These are phyloP conservation scores for Gastrodia elata DNA, from an alignment of 106 monocot genomes.

Conservation along the genomic window DNA sequence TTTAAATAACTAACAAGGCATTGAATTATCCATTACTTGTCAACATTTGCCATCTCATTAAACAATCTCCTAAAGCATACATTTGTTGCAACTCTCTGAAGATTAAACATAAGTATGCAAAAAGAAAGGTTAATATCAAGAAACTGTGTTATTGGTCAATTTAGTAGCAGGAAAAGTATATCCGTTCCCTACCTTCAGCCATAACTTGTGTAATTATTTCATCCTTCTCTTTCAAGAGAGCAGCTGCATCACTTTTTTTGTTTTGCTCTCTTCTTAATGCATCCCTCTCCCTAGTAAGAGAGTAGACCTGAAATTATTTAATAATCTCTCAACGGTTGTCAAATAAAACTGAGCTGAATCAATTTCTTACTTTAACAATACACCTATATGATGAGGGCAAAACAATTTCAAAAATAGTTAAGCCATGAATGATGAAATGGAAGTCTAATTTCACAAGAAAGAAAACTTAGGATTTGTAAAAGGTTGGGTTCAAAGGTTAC, in stretches of 20 bases:
- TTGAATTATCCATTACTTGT: background rate
- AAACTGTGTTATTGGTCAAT: background rate
- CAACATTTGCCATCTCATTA: background rate
- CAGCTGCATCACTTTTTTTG: conserved; percentile 82
- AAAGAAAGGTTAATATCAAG: background rate
- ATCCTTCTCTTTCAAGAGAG: conserved; percentile 98
- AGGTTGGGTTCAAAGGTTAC: background rate
- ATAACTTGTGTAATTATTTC: conserved; percentile 98
- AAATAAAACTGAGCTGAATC: background rate
- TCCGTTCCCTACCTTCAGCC: conserved; percentile 75
- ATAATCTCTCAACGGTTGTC: conserved; percentile 4
- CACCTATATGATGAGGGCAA: background rate
- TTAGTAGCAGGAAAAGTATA: background rate
- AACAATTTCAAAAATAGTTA: background rate
- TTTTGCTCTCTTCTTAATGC: conserved; percentile 90
- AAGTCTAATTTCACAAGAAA: background rate
- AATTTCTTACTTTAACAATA: background rate
- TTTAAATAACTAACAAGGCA: background rate
- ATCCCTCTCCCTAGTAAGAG: conserved; percentile 92
- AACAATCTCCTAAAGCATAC: background rate
- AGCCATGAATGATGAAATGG: background rate
- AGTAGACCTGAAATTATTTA: conserved; percentile 62
- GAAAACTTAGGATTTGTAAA: background rate
- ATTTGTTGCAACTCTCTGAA: background rate
- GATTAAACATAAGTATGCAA: background rate